Percentiles rank a stretch among this genome's conserved stretches.
Evolutionary conservation across 495 filamentous ascomycete species (phyloP).

Genomic region (Patellaria atrata): DNA sequence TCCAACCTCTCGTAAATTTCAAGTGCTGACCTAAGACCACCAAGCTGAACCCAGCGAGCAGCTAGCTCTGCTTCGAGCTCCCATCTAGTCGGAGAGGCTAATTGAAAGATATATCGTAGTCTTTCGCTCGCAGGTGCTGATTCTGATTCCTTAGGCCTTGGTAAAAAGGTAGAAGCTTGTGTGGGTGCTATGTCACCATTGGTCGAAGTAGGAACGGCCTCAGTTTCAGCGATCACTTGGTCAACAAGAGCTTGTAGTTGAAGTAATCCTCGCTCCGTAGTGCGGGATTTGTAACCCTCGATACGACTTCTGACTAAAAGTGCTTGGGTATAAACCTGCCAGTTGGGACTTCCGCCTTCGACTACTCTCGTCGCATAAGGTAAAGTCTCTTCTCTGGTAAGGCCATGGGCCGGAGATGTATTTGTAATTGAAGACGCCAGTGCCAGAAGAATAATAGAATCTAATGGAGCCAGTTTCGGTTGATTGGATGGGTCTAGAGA

Average conservation of each 20-base stretch:
- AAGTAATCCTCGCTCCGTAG: constrained; percentile 73
- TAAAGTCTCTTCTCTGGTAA: constrained; percentile 83
- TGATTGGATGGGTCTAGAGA: constrained; percentile 63
- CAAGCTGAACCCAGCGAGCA: constrained; percentile 73
- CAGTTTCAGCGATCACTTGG: constrained; percentile 84
- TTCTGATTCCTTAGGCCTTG: constrained; percentile 57
- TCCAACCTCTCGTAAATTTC: constrained; percentile 92
- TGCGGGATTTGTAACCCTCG: constrained; percentile 71
- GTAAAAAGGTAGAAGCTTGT: constrained; percentile 64
- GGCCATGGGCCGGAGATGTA: constrained; percentile 62
- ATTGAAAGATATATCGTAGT: constrained; percentile 64
- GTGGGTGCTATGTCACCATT: constrained; percentile 21
- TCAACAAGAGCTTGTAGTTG: constrained; percentile 95
- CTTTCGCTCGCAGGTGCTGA: constrained; percentile 63
- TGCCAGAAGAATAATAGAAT: constrained; percentile 70
- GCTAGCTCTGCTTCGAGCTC: constrained; percentile 88
- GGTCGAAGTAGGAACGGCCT: constrained; percentile 21
- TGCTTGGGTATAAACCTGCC: constrained; percentile 95
- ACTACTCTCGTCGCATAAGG: constrained; percentile 85
- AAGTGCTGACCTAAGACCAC: constrained; percentile 74
- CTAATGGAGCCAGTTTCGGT: constrained; percentile 66
- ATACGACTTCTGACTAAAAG: constrained; percentile 77
- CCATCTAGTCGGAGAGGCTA: constrained; percentile 79
- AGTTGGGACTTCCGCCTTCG: constrained; percentile 79
- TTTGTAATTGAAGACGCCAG: constrained; percentile 81